These are phyloP conservation scores for Aspergillus brasiliensis DNA, from an alignment of 2,329 filamentous ascomycete species.

Conservation along the genomic window DNA sequence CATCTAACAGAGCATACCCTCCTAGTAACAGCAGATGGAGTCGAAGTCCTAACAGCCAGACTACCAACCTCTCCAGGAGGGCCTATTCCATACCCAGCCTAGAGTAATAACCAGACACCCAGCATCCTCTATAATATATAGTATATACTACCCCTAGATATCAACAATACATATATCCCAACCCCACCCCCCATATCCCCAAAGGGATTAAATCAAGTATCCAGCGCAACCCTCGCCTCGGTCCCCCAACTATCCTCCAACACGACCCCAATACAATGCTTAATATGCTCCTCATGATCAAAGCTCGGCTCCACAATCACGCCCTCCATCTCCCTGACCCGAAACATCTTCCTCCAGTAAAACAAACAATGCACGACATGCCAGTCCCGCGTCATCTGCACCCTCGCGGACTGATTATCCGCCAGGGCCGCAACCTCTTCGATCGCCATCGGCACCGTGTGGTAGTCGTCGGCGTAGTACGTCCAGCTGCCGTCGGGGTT, in stretches of 20 bases:
- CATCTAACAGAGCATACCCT: constrained; percentile 65
- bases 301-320: constrained; percentile 22
- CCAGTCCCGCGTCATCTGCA: constrained; percentile 24
- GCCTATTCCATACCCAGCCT: constrained; percentile 57
- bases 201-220: not conserved
- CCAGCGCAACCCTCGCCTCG: constrained; percentile 9
- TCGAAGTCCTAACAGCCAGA: constrained; percentile 73
- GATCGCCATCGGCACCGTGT: constrained; percentile 16
- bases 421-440: not conserved
- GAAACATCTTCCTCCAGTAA: constrained; percentile 36
- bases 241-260: constrained; percentile 12
- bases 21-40: constrained; percentile 75
- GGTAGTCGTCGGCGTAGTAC: constrained; percentile 34
- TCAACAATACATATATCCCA: not conserved
- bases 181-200: not conserved
- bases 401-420: not conserved
- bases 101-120: too few species aligned
- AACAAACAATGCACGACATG: constrained; percentile 37
- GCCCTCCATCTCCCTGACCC: constrained; percentile 9
- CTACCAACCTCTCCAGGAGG: constrained; percentile 70
- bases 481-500: constrained; percentile 33
- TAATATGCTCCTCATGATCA: constrained; percentile 15
- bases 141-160: not conserved
- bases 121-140: too few species aligned
- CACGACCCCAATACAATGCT: constrained; percentile 20